Percentiles rank a stretch among this genome's conserved stretches.
Conservation (phyloP, 805 yeast species). For the Candida suzukii region DNA sequence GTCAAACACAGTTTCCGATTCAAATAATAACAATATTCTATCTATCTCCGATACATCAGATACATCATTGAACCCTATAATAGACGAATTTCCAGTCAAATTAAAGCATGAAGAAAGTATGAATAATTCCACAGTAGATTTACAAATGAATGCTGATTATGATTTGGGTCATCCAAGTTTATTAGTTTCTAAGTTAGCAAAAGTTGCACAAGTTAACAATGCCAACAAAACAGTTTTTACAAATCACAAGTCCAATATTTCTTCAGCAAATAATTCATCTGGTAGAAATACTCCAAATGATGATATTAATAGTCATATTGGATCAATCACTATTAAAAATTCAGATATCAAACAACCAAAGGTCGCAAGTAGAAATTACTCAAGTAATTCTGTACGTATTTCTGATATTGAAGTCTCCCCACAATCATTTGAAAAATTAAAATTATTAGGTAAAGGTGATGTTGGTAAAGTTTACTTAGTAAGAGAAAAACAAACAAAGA, state of each 20-base stretch:
- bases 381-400: constrained; percentile 67
- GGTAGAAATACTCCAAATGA: neutral
- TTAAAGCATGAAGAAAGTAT: constrained; percentile 25
- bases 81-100: constrained; percentile 21
- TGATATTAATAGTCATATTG: constrained; percentile 26
- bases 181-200: neutral
- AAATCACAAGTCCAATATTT: neutral
- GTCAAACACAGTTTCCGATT: neutral
- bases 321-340: constrained; percentile 24
- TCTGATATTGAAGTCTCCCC: constrained; percentile 80
- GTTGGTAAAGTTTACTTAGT: constrained; percentile 96
- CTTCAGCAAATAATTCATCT: neutral
- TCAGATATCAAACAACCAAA: neutral
- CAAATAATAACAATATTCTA: neutral
- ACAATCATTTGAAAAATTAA: constrained; percentile 79
- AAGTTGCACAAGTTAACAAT: neutral
- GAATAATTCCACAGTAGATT: constrained; percentile 21
- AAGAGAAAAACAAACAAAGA: constrained; percentile 66
- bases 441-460: constrained; percentile 93
- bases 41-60: neutral
- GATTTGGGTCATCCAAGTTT: neutral
- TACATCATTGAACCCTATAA: constrained; percentile 7
- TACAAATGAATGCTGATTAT: constrained; percentile 2
- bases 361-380: constrained; percentile 50
- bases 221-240: neutral